These are phyloP conservation scores for Gaultheria prostrata DNA, from an alignment of 148 eudicot genomes.

Conservation along the genomic window DNA sequence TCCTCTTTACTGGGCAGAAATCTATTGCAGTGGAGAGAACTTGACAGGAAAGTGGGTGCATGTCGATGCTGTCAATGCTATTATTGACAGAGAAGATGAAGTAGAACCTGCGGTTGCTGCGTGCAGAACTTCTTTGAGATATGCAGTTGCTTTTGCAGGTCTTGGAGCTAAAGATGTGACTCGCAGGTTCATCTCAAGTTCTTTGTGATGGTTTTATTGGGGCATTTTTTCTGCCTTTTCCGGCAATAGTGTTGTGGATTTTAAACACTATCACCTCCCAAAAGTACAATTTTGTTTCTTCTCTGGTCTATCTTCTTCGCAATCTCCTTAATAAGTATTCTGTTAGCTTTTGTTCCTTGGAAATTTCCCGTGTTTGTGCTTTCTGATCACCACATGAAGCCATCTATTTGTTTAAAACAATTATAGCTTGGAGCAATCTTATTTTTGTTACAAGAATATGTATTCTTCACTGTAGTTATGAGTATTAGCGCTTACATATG, in stretches of 20 bases:
- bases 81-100: constrained; percentile 74
- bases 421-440: not conserved
- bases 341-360: not conserved
- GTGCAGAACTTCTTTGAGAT: constrained; percentile 80
- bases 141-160: constrained; percentile 94
- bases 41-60: constrained; percentile 95
- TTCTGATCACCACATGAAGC: not conserved
- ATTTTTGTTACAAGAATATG: not conserved
- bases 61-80: constrained; percentile 79
- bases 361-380: not conserved
- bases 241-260: not conserved
- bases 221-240: not conserved
- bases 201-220: not conserved
- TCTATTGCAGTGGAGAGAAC: constrained; percentile 76
- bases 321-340: not conserved
- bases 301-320: not conserved
- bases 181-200: constrained; percentile 59
- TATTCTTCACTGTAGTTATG: not conserved
- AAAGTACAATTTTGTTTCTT: not conserved
- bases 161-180: constrained; percentile 96
- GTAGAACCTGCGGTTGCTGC: constrained; percentile 93
- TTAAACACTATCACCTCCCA: not conserved
- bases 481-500: not conserved
- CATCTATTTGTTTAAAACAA: not conserved
- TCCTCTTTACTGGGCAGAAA: constrained; percentile 95